Percentiles rank a stretch among this genome's conserved stretches.
Conservation (phyloP, 2,329 filamentous ascomycete species). For the Fusarium robinianum region DNA sequence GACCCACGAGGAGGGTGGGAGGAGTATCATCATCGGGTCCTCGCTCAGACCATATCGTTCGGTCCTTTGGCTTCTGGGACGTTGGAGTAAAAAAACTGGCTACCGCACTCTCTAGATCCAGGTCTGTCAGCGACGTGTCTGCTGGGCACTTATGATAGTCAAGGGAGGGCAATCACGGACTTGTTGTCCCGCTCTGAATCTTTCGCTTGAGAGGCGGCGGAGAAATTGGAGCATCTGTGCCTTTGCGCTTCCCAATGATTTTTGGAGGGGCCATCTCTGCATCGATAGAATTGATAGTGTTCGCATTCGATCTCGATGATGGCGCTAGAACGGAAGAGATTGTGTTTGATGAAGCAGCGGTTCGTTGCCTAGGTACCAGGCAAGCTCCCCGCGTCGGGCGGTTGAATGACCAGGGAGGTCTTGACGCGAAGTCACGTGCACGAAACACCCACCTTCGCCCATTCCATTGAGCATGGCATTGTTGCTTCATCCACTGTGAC, state of each 20-base stretch:
- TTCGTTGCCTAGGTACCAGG: constrained; percentile 18
- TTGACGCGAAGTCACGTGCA: constrained; percentile 43
- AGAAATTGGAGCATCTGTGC: constrained; percentile 51
- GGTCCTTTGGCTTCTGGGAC: constrained; percentile 82
- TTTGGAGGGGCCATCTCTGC: constrained; percentile 35
- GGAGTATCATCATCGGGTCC: constrained; percentile 53
- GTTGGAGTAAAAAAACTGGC: constrained; percentile 85
- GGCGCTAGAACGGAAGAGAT: constrained; percentile 1
- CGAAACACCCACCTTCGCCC: background rate
- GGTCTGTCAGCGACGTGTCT: constrained; percentile 19
- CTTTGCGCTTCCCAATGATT: constrained; percentile 42
- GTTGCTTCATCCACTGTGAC: too few species aligned
- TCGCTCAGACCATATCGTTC: constrained; percentile 72
- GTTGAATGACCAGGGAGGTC: constrained; percentile 7
- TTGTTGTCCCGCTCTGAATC: constrained; percentile 56
- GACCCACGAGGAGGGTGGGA: constrained; percentile 73
- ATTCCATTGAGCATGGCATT: too few species aligned
- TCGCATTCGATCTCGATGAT: constrained; percentile 18
- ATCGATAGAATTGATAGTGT: background rate
- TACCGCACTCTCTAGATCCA: constrained; percentile 64
- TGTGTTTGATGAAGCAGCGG: constrained; percentile 12
- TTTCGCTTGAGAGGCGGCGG: constrained; percentile 59
- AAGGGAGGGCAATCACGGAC: constrained; percentile 40
- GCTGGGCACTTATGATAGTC: too few species aligned
- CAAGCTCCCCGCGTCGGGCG: constrained; percentile 11